Base-by-base conservation (phyloP, 2,329 filamentous ascomycete genomes). In the Curvularia hawaiiensis region DNA sequence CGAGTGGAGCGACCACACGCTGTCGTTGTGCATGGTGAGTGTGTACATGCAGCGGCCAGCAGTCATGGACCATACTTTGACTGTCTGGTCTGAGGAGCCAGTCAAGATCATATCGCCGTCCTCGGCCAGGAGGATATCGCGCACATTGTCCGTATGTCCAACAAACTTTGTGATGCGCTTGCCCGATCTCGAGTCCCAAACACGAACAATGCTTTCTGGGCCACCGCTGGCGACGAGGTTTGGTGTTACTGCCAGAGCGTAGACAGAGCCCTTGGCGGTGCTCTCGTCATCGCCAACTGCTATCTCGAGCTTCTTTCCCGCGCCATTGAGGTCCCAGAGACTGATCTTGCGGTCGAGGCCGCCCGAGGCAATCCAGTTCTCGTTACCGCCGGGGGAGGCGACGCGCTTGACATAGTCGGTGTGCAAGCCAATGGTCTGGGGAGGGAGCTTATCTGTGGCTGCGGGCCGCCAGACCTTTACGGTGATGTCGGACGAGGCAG, bases 21-120 rank as follows among this genome's bases (percentile, higher is more conserved):
- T 97, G 72, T 97, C 92, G 72, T 96, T 96, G 79, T 99, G 95
- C 95, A 99, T 99, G 53, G 93, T 97, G 67, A 99, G 85, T 0
- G 95, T 99, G 77, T 97, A 92, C 89, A 98, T 94, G 82, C 95
- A 99, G 66, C 95, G 85, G 54, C 95, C 95, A 22, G 92, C 94
- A 11, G 91, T 95, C 66, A 98, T 88, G 65, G 93, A 97, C 95
- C 95, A 99, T 56, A 98, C 87, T 79, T 99, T 99, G 80, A 99
- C 89, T 0, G 95, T 98, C 78, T 96, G 92, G 75, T 99, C 95
- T 1, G 94, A 94, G 67, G 93, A 97, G 14, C 92, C 93, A 0
- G 94, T 97, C 82, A 99, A 86, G 66, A 99, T 91, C 40, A 88
- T 96, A 72, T 97, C 92, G 39, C 92, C 93, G 58, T 90, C 88